Conservation (phyloP, 1,139 yeast genomes). For the Geotrichum aggregatum region DNA sequence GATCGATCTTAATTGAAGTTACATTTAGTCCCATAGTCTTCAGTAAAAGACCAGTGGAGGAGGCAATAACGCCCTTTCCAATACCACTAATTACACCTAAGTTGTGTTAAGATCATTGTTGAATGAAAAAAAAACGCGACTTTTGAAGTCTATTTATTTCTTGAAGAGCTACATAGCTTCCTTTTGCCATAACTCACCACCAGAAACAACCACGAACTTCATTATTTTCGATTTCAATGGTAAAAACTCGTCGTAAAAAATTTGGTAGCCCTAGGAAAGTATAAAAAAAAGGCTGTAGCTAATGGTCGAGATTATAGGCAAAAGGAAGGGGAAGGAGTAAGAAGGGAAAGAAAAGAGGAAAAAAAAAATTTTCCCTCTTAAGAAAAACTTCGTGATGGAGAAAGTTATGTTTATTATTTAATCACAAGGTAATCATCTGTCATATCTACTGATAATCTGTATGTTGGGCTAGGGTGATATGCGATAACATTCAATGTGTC, state of each 20-base stretch:
- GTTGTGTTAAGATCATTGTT: conserved; percentile 51
- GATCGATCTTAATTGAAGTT: conserved; percentile 96
- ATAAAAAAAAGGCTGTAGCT: conserved; percentile 1
- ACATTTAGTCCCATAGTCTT: conserved; percentile 93
- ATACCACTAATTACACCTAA: conserved; percentile 96
- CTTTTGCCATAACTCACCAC: conserved; percentile 48
- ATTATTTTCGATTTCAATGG: conserved; percentile 40
- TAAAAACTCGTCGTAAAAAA: background rate
- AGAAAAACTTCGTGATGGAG: no score
- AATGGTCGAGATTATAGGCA: conserved; percentile 17
- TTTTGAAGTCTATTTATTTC: background rate
- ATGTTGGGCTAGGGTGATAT: no score
- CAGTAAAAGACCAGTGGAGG: conserved; percentile 90
- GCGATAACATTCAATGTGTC: no score
- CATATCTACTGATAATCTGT: no score
- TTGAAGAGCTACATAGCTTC: conserved; percentile 14
- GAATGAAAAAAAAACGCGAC: background rate
- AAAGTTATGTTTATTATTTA: no score
- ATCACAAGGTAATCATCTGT: no score
- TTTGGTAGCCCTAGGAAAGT: background rate
- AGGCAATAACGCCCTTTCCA: conserved; percentile 96
- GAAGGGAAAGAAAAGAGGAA: background rate
- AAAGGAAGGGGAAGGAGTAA: conserved; percentile 20
- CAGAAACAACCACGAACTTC: conserved; percentile 99
- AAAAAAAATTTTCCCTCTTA: conserved; percentile 3